Conservation (phyloP, 495 filamentous ascomycete genomes). For the Xylaria telfairii region DNA sequence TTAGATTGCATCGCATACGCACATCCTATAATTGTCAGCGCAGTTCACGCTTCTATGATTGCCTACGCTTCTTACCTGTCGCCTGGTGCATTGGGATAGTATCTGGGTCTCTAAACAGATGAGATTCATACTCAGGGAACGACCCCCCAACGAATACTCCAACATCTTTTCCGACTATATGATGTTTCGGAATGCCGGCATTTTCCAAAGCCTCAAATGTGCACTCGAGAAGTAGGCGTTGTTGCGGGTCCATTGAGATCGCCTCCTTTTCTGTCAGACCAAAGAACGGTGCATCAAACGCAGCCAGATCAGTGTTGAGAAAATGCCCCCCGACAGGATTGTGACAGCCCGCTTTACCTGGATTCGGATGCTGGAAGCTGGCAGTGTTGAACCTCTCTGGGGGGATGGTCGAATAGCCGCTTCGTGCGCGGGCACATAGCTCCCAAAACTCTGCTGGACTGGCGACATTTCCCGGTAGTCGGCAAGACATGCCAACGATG, state of each 20-base stretch:
- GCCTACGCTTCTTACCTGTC: slow-evolving; percentile 61
- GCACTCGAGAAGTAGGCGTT: slow-evolving; percentile 77
- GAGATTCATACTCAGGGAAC: slow-evolving; percentile 83
- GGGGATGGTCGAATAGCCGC: slow-evolving; percentile 66
- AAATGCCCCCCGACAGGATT: slow-evolving; percentile 82
- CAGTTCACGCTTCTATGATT: neutral
- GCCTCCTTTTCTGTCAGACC: slow-evolving; percentile 77
- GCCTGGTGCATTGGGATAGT: slow-evolving; percentile 57
- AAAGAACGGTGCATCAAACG: slow-evolving; percentile 88
- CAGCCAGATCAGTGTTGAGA: slow-evolving; percentile 70
- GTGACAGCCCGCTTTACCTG: slow-evolving; percentile 73
- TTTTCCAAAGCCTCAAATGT: slow-evolving; percentile 88
- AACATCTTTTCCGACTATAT: slow-evolving; percentile 74
- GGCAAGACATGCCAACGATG: slow-evolving; percentile 62
- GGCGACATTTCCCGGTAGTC: slow-evolving; percentile 59
- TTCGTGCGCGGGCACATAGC: slow-evolving; percentile 64
- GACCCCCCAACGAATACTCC: slow-evolving; percentile 88
- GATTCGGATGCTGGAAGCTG: slow-evolving; percentile 77
- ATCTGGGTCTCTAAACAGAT: slow-evolving; percentile 79
- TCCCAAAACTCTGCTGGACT: slow-evolving; percentile 65
- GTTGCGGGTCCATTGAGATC: slow-evolving; percentile 82
- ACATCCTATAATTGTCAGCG: slow-evolving; percentile 51
- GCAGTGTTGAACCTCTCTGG: slow-evolving; percentile 71
- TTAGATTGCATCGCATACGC: slow-evolving; percentile 63
- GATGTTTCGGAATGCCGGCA: slow-evolving; percentile 82